These are phyloP conservation scores for Symbiodinium natans DNA, from an alignment of 73 alveolate species.

Conservation along the genomic window DNA sequence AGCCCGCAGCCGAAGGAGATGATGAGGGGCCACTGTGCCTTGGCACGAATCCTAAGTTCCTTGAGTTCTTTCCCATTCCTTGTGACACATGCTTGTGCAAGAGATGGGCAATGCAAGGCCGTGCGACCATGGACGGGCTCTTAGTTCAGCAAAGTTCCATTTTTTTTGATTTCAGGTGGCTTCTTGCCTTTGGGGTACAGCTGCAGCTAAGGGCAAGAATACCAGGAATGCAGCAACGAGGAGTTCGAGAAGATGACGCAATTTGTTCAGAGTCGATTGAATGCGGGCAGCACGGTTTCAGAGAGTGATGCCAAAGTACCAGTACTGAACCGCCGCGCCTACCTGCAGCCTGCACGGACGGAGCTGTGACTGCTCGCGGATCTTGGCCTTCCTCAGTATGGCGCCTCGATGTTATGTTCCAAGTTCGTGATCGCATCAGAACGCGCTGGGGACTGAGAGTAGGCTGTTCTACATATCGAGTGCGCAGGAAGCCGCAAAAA, in stretches of 20 bases:
- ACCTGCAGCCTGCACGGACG: neutral
- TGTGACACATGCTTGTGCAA: no score
- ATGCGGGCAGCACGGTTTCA: neutral
- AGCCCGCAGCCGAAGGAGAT: slow-evolving; percentile 87
- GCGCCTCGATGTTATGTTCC: no score
- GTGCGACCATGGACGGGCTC: slow-evolving; percentile 58
- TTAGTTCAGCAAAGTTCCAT: neutral
- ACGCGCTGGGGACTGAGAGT: no score
- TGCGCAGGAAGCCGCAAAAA: no score
- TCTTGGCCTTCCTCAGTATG: no score
- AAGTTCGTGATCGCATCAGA: no score
- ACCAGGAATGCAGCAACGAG: slow-evolving; percentile 59
- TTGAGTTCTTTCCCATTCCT: no score
- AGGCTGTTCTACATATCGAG: no score
- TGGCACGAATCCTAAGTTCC: neutral
- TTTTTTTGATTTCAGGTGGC: no score
- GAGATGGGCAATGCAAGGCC: slow-evolving; percentile 31
- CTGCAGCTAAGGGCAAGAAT: slow-evolving; percentile 45
- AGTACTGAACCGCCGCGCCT: slow-evolving; percentile 56
- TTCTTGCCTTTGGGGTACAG: neutral
- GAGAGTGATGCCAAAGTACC: neutral
- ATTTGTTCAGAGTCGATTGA: slow-evolving; percentile 25
- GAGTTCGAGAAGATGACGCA: slow-evolving; percentile 75
- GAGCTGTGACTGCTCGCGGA: neutral
- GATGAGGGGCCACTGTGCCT: slow-evolving; percentile 81